Conservation (phyloP, 345 rosid species). For the Clarkia xantiana region DNA sequence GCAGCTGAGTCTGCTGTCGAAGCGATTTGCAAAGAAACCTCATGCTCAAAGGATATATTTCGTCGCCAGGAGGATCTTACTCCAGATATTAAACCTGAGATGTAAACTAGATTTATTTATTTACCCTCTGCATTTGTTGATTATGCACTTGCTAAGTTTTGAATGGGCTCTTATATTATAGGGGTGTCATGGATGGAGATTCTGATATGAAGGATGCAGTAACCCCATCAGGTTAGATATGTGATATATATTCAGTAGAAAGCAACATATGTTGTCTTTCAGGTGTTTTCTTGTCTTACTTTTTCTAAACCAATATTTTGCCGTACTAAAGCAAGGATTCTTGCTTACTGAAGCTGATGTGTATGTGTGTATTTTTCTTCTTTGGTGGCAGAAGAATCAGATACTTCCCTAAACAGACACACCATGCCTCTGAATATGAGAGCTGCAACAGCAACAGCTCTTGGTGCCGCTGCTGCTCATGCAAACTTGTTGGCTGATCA, state of each 20-base stretch:
- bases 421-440: slow-evolving; percentile 58
- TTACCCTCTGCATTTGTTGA: too few relatives aligned
- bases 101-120: slow-evolving; percentile 12
- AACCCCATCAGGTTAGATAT: slow-evolving; percentile 1
- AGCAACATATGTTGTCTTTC: too few relatives aligned
- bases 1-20: slow-evolving; percentile 72
- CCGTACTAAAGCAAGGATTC: too few relatives aligned
- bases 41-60: slow-evolving; percentile 63
- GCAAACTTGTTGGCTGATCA: slow-evolving; percentile 77
- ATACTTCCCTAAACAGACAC: slow-evolving; percentile 15
- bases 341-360: too few relatives aligned
- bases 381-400: slow-evolving; percentile 27
- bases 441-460: slow-evolving; percentile 62
- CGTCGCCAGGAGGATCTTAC: slow-evolving; percentile 18
- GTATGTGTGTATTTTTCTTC: slow-evolving; percentile 1
- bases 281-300: too few relatives aligned
- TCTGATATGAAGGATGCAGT: slow-evolving; percentile 23
- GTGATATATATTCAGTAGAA: too few relatives aligned
- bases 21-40: slow-evolving; percentile 63
- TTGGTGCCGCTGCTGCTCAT: slow-evolving; percentile 70
- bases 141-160: too few relatives aligned
- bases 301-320: too few relatives aligned
- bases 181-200: slow-evolving; percentile 29
- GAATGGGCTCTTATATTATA: slow-evolving; percentile 12
- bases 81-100: slow-evolving; percentile 18